Evolutionary conservation across 2,329 filamentous ascomycete genomes (phyloP).

Genomic region (Cladosporium velox): DNA sequence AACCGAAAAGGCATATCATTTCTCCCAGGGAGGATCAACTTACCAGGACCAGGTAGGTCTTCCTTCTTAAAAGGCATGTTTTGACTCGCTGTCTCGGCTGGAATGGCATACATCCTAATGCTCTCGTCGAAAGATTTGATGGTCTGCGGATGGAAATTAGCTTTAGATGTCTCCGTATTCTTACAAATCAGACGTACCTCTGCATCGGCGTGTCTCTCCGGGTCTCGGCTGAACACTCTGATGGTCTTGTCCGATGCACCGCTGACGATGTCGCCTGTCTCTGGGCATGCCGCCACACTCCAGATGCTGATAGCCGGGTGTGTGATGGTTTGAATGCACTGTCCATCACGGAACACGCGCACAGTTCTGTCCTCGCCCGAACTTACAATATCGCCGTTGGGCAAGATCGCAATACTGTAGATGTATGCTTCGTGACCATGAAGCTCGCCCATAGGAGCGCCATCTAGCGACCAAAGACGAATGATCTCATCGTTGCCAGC

Average conservation of each 20-base stretch:
- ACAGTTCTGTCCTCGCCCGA: conserved; percentile 93
- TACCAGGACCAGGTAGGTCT: conserved; percentile 72
- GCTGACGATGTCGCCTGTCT: conserved; percentile 89
- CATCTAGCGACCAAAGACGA: conserved; percentile 80
- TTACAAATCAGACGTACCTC: conserved; percentile 46
- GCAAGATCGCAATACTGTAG: conserved; percentile 76
- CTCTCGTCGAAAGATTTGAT: conserved; percentile 77
- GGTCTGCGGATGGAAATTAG: conserved; percentile 21
- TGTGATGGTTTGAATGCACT: conserved; percentile 93
- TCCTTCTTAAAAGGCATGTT: conserved; percentile 77
- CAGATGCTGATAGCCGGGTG: conserved; percentile 97
- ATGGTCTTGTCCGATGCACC: conserved; percentile 87
- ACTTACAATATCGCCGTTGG: conserved; percentile 85
- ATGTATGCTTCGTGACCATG: conserved; percentile 93
- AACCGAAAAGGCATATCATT: background rate
- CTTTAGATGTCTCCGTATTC: background rate
- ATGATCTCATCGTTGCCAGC: conserved; percentile 91
- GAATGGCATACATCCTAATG: conserved; percentile 40
- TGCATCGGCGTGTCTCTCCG: conserved; percentile 68
- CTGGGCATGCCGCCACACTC: conserved; percentile 78
- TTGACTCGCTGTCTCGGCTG: conserved; percentile 66
- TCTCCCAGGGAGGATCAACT: background rate
- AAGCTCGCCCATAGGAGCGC: conserved; percentile 73
- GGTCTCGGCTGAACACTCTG: conserved; percentile 76
- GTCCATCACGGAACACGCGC: conserved; percentile 77